phyloP scores from a whole-genome alignment of 805 yeast genomes.

The Metschnikowia arizonensis region DNA sequence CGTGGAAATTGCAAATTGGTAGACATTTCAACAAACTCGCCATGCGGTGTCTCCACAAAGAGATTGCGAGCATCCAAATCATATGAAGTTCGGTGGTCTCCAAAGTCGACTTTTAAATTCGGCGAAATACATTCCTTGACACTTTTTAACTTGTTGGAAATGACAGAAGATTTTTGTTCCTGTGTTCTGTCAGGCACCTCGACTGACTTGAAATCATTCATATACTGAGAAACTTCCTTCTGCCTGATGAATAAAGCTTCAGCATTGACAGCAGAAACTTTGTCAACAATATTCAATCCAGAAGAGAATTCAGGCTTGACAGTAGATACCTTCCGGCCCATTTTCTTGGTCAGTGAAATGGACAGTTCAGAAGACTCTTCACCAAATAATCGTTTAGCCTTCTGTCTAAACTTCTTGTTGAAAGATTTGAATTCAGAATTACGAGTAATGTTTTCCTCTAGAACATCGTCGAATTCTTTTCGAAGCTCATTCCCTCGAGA shows the following conservation, averaged over 20 bases:
- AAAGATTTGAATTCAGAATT: not conserved
- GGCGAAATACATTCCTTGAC: conserved; percentile 3
- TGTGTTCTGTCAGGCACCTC: not conserved
- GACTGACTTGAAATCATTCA: not conserved
- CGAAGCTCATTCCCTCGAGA: conserved; percentile 43
- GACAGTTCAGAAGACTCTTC: conserved; percentile 6
- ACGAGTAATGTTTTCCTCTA: conserved; percentile 8
- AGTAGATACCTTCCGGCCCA: conserved; percentile 9
- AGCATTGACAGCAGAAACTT: conserved; percentile 14
- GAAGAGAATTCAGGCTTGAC: conserved; percentile 14
- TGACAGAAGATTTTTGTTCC: not conserved
- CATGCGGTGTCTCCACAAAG: conserved; percentile 2
- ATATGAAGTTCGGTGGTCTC: not conserved
- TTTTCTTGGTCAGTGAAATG: not conserved
- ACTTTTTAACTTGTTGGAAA: not conserved
- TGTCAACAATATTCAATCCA: conserved; percentile 13
- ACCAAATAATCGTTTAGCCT: conserved; percentile 9
- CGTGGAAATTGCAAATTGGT: conserved; percentile 26
- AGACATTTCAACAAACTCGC: not conserved
- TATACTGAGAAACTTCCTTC: conserved; percentile 2
- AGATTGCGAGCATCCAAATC: not conserved
- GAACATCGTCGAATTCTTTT: conserved; percentile 33
- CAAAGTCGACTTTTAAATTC: not conserved
- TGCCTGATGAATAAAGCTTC: conserved; percentile 6
- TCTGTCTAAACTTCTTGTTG: conserved; percentile 1